phyloP scores from a whole-genome alignment of 139 green algal species.

The Ettlia oleoabundans region DNA sequence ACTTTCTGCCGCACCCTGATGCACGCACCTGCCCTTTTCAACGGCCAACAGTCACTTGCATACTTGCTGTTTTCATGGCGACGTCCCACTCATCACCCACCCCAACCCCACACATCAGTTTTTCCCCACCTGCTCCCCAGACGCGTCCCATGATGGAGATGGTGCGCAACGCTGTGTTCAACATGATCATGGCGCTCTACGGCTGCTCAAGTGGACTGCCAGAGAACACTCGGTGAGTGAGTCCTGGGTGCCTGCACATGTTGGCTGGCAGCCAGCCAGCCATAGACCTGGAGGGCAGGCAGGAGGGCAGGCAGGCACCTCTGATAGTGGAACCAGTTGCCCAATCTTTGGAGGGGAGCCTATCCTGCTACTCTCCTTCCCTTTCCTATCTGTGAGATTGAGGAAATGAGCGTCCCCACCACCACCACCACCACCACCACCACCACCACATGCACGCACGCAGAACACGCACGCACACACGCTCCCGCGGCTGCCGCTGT shows the following conservation, averaged over 20 bases:
- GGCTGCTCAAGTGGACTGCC: constrained; percentile 51
- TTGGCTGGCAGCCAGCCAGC: not conserved
- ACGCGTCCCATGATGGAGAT: constrained; percentile 93
- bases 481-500: too few relatives aligned
- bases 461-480: too few relatives aligned
- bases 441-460: too few relatives aligned
- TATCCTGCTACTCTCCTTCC: too few relatives aligned
- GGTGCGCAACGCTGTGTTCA: constrained; percentile 80
- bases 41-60: not conserved
- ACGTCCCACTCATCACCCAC: too few relatives aligned
- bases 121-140: too few relatives aligned
- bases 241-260: not conserved
- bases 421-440: too few relatives aligned
- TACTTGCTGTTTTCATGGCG: not conserved
- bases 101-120: not conserved
- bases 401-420: too few relatives aligned
- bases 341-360: too few relatives aligned
- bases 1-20: not conserved
- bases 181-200: constrained; percentile 71
- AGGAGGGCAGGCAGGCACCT: too few relatives aligned
- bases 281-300: not conserved
- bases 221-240: constrained; percentile 27
- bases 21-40: not conserved
- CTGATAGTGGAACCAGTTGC: too few relatives aligned
- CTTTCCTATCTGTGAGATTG: too few relatives aligned